Evolutionary conservation across 2,329 filamentous ascomycete species (phyloP), one percentile per base, ranked within the genome.

Genomic region (Cladobotryum protrusum): DNA sequence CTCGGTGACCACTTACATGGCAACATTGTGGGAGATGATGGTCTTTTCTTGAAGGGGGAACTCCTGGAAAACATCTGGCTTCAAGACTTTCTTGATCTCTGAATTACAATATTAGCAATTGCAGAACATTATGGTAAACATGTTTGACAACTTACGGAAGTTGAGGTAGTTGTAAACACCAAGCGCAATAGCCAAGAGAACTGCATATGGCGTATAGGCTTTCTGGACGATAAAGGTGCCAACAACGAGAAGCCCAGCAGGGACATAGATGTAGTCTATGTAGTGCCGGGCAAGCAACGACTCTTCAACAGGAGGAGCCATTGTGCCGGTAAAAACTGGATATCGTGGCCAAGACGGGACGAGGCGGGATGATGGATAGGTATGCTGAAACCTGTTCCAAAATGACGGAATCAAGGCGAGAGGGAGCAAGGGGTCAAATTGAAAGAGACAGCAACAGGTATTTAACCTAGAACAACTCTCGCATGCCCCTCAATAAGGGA

Each of bases 11-110:
- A 47, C 51, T 43, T 44, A 90, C 87, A 99, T 96, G 70, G 92
- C 91, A 53, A 95, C 92, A 77, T 99, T 99, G 82, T 97, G 93
- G 32, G 92, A 96, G 63, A 97, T 85, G 58, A 95, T 80, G 13
- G 86, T 97, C 82, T 96, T 97, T 72, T 97, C 89, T 70, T 87
- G 85, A 61, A 99, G 85, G 67, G 89, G 85, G 66, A 96, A 96
- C 52, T 95, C 82, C 69, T 96, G 90, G 80, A 96, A 96, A 45
- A 79, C 78, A 59, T 85, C 83, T 32, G 91, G 89, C 74, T 92
- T 92, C 60, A 99, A 81, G 57, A 93, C 85, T 71, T 88, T 90
- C 69, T 85, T 83, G 55, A 83, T 77, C 66, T 83, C 89, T 90
- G 67, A 24, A 50, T 18, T 39, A 39, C 47, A 32, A 32, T 41